Conservation (phyloP, 2,329 filamentous ascomycete genomes). For the Ophiostoma pallidulum region DNA sequence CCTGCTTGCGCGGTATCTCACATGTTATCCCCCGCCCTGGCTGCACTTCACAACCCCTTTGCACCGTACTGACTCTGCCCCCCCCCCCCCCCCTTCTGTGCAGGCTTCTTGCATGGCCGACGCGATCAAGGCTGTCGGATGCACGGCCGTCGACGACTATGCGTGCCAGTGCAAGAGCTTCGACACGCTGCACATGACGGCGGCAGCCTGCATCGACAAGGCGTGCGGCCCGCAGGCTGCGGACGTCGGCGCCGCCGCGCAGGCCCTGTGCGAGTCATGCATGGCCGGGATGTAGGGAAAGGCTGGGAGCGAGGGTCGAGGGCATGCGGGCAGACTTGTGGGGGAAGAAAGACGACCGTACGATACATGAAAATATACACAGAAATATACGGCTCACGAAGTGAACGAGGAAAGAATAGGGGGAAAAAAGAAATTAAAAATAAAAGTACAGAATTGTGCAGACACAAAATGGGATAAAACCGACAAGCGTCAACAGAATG, state of each 20-base stretch:
- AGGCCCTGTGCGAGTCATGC: constrained; percentile 6
- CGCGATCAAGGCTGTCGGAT: constrained; percentile 5
- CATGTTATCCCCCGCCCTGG: no score
- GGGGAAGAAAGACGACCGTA: no score
- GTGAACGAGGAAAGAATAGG: not conserved
- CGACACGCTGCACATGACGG: not conserved
- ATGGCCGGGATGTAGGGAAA: not conserved
- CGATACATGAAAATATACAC: not conserved
- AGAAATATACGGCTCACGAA: no score
- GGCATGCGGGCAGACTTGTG: no score
- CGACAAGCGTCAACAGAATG: not conserved
- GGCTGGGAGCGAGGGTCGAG: not conserved
- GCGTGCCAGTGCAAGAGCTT: constrained; percentile 13
- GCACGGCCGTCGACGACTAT: constrained; percentile 5
- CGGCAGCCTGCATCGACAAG: constrained; percentile 2
- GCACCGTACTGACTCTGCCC: not conserved
- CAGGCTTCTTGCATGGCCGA: constrained; percentile 7
- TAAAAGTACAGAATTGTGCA: not conserved
- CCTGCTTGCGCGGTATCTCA: constrained; percentile 10
- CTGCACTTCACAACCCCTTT: no score
- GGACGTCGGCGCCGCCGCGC: not conserved
- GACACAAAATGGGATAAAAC: no score
- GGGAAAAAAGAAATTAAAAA: not conserved
- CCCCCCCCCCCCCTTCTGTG: no score
- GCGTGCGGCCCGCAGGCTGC: constrained; percentile 1